Base-by-base conservation (phyloP, 1,284 basidiomycete genomes). In the Apiotrichum gamsii region DNA sequence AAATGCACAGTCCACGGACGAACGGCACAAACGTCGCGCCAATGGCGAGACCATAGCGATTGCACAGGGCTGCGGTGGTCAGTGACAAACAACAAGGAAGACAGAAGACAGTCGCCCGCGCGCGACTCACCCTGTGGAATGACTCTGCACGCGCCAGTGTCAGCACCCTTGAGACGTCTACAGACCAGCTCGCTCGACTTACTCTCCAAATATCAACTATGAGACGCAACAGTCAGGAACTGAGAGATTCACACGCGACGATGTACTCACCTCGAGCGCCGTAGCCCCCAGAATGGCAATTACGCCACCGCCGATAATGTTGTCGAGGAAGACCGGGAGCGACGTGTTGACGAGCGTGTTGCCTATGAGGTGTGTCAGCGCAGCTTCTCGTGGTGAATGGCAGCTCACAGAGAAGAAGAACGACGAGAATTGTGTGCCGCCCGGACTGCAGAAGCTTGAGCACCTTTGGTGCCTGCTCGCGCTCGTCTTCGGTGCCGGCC, bases 321-420 rank as follows among this genome's bases (percentile, higher is more conserved):
- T 58, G 50, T 71, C 69, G 24, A 77, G 63, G 49, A 77, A 76
- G 51, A 76, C 68, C 9, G 75, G 76, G 28, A 76, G 59, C n/a
- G 74, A 72, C 40, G 75, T 74, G 57, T 76, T 76, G 51, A 75
- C 74, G 38, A 76, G 67, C 21, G 76, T 76, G 50, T 75, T 76
- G 24, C 72, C 69, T 70, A 39, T n/a, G n/a, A 9, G 18, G 11
- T 5, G 9, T 23, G 25, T 59, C 49, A 62, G 52, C 24, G 31
- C 14, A 29, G 18, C 14, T 9, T 20, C 1, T 21, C 5, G 4
- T 18, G 8, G 6, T 5, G 13, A 3, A 8, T 37, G 16, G 25
- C 8, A 4, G 53, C 65, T 49, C 25, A 68, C 67, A 72, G 15
- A 76, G 62, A 2, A 72, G 53, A 0, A 77, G 60, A 24, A 76